Evolutionary conservation across 116 monocot genomes (phyloP).

Genomic region (Dioscorea cayenensis): DNA sequence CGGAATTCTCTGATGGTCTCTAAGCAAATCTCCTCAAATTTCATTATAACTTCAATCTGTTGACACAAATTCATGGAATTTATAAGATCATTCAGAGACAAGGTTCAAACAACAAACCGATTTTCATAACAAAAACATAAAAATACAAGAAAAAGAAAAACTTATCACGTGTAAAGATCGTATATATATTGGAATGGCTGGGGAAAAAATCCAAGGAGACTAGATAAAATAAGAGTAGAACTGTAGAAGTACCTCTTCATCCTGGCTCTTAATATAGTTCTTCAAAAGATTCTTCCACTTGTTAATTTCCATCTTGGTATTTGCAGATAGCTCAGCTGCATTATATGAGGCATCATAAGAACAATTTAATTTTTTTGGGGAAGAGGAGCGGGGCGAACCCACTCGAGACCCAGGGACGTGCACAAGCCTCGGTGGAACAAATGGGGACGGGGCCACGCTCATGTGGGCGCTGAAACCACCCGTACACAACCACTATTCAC

Average conservation of each 20-base stretch:
- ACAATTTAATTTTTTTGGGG: no score
- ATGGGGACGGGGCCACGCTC: no score
- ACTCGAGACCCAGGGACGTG: no score
- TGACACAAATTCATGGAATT: background rate
- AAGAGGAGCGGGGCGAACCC: no score
- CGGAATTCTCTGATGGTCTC: constrained; percentile 61
- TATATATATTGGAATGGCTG: no score
- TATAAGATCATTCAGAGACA: background rate
- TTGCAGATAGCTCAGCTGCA: constrained; percentile 50
- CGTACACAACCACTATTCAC: no score
- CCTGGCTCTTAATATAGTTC: constrained; percentile 55
- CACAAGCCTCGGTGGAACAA: no score
- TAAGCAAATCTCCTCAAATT: constrained; percentile 88
- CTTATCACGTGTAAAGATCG: no score
- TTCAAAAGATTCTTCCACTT: constrained; percentile 76
- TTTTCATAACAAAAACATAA: background rate
- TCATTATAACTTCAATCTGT: constrained; percentile 76
- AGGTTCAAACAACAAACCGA: background rate
- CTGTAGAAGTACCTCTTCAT: constrained; percentile 70
- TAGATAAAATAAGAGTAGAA: background rate
- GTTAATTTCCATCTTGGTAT: constrained; percentile 38
- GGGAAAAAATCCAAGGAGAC: background rate
- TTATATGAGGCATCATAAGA: background rate
- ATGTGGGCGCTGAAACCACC: no score
- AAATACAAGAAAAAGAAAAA: no score